These are phyloP conservation scores for Trichoderma gracile DNA, from an alignment of 2,329 filamentous ascomycete genomes.

Conservation along the genomic window DNA sequence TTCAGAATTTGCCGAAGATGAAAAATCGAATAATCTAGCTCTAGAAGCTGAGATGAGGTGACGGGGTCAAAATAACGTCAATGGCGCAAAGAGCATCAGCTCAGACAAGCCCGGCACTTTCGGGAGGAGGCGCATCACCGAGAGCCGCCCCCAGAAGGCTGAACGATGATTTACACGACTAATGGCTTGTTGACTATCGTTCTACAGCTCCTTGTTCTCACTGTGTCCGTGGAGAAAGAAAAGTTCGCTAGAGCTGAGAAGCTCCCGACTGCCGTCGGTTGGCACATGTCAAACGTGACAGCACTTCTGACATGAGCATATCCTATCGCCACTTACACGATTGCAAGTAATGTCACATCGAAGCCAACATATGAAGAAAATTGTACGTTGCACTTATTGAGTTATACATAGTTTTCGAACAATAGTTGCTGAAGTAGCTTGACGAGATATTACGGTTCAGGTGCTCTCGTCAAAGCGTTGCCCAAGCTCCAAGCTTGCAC, in stretches of 20 bases:
- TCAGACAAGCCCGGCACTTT: slow-evolving; percentile 9
- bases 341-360: too few species aligned
- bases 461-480: slow-evolving; percentile 2
- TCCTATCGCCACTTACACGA: not conserved
- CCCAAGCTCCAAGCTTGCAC: not conserved
- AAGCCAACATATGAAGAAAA: too few species aligned
- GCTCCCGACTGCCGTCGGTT: not conserved
- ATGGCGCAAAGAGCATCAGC: slow-evolving; percentile 15
- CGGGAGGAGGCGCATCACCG: not conserved
- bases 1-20: not conserved
- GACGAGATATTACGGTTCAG: slow-evolving; percentile 6
- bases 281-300: not conserved
- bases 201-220: not conserved
- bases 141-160: not conserved
- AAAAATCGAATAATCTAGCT: not conserved
- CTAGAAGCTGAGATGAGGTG: slow-evolving; percentile 5
- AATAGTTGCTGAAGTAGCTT: not conserved
- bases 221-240: slow-evolving; percentile 1
- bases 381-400: not conserved
- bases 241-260: not conserved
- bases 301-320: slow-evolving; percentile 3
- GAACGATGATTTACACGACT: not conserved
- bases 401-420: not conserved
- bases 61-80: slow-evolving; percentile 15
- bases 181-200: not conserved